These are phyloP conservation scores for Backusella sp. DNA, from an alignment of 192 early-diverging fungal genomes.

Conservation along the genomic window DNA sequence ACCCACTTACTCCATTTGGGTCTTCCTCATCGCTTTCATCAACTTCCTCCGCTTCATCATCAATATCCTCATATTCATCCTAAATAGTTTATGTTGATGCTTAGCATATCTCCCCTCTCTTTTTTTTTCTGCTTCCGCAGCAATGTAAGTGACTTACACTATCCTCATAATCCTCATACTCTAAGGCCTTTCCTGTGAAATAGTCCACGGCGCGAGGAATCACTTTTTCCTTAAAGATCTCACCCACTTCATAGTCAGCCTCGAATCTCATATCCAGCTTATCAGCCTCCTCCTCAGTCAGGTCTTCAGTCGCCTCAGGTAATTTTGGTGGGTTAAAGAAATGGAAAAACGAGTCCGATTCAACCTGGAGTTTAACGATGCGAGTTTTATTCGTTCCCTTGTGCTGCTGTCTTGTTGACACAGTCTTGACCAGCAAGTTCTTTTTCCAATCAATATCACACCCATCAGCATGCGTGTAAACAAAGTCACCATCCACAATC, in stretches of 20 bases:
- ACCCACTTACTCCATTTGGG: slow-evolving; percentile 15
- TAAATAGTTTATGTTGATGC: slow-evolving; percentile 10
- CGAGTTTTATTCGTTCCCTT: slow-evolving; percentile 98
- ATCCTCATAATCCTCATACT: slow-evolving; percentile 69
- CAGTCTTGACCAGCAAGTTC: slow-evolving; percentile 87
- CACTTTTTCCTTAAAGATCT: slow-evolving; percentile 97
- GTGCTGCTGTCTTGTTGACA: slow-evolving; percentile 98
- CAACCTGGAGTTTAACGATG: slow-evolving; percentile 94
- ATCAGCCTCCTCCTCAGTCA: slow-evolving; percentile 71
- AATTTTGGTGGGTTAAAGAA: slow-evolving; percentile 90
- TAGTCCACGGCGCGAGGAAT: slow-evolving; percentile 96
- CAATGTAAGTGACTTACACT: not conserved
- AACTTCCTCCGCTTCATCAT: slow-evolving; percentile 18
- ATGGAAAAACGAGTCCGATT: slow-evolving; percentile 94
- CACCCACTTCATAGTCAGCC: slow-evolving; percentile 88
- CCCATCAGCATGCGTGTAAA: slow-evolving; percentile 91
- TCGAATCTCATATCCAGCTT: slow-evolving; percentile 86
- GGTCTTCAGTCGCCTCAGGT: slow-evolving; percentile 67
- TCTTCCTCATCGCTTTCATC: slow-evolving; percentile 46
- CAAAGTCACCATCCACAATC: slow-evolving; percentile 77
- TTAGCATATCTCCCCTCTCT: not conserved
- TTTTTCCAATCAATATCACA: slow-evolving; percentile 96
- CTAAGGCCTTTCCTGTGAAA: slow-evolving; percentile 97
- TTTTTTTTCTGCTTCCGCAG: not conserved
- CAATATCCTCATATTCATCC: slow-evolving; percentile 56